Base-by-base conservation (phyloP, 2,329 filamentous ascomycete genomes). In the Coniella lustricola region DNA sequence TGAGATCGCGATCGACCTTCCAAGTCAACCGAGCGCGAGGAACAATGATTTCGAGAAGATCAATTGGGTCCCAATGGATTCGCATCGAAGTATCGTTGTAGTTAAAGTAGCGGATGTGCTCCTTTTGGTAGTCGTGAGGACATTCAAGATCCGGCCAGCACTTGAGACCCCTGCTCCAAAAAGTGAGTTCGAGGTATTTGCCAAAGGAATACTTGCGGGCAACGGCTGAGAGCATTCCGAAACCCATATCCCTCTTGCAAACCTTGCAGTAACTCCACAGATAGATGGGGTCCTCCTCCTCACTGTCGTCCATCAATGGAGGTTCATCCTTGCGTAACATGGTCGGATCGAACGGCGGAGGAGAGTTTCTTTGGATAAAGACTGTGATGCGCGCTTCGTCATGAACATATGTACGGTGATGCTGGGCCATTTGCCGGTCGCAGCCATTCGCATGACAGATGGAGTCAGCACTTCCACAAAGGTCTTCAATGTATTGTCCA, bases 141-240 rank as follows among this genome's bases (percentile, higher is more conserved):
- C 94, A 98, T 45, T 65, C 71, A 33, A 87, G 73, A 22, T 82
- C 81, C 39, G 84, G 82, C 55, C 79, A 82, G 57, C 84, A 81
- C 61, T 83, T 86, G 42, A 97, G 70, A 33, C 88, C 85, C 36
- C 81, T 85, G 60, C 90, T 91, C 90, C 91, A 98, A 65, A 97
- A 97, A 2, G 90, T 90, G 16, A 98, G 73, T 66, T 98, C 93
- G n/a, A 98, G 74, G 60, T 97, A 98, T 66, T 98, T 98, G 10
- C 89, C 93, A 60, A 98, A 95, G 0, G 93, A 98, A 64, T 98
- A 98, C 64, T 94, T 96, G 87, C 90, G 98, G 0, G 90, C 94
- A 59, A 82, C 90, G 49, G 90, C 83, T 1, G 91, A 96, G 89
- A 98, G 96, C 29, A 85, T 83, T 56, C 87, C 86, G 41, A 90